Evolutionary conservation across 2,329 filamentous ascomycete genomes (phyloP), one percentile per base, ranked within the genome.

Genomic region (Paracoccidioides brasiliensis): DNA sequence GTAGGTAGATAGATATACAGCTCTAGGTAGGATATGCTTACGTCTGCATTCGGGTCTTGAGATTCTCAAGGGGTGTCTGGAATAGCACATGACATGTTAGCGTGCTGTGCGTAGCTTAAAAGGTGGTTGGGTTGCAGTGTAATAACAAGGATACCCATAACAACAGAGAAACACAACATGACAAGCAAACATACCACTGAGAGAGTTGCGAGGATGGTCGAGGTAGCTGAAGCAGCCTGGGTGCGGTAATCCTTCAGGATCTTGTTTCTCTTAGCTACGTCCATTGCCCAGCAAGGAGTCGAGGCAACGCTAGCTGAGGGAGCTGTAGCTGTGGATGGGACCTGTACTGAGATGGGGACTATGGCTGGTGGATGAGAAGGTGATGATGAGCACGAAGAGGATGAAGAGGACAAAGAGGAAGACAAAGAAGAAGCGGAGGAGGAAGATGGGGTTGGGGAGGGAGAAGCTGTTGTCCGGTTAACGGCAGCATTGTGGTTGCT

Each of bases 31-130:
- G 49, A 37, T 43, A 4, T 15, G 64, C 72, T 62, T 63, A 75
- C 73, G 73, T 75, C 65, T 76, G 74, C 73, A 76, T 75, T 38
- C 74, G 73, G 51, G 73, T 75, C 61, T 76, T 76, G 57, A 76
- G 60, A 59, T 76, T 76, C 58, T 76, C 74, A 52, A 76, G 59
- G 41, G 74, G 74, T 49, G 74, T 74, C 73, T 75, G n/a, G n/a
- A 57, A n/a, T 10, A 54, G 30, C 15, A 54, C 41, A 54, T 12
- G 33, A 49, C 43, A 45, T 40, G 43, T 4, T 22, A 49, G n/a
- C 45, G 41, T 8, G 7, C 22, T 48, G 28, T 5, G n/a, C n/a
- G n/a, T n/a, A n/a, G n/a, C n/a, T n/a, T n/a, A n/a, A n/a, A n/a
- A n/a, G n/a, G n/a, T n/a, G n/a, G n/a, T 38, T 28, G 2, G 7